These are phyloP conservation scores for Capsicum pubescens DNA, from an alignment of 257 asterid species.

Conservation along the genomic window DNA sequence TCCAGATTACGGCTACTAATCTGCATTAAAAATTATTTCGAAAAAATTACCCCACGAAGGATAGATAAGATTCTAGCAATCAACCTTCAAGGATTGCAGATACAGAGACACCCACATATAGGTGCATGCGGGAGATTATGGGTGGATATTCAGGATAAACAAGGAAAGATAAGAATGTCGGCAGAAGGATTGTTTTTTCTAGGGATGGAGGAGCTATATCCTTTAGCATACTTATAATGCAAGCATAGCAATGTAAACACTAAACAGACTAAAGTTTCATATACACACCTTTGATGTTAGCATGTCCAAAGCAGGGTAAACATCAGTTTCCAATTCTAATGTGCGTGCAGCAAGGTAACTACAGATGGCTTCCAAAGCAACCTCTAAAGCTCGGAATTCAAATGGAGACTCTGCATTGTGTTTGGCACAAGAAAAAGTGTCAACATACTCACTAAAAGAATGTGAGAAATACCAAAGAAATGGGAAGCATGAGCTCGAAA, in stretches of 20 bases:
- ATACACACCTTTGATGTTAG: constrained; percentile 82
- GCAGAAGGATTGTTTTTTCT: neutral
- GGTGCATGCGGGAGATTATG: constrained; percentile 2
- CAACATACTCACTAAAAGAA: neutral
- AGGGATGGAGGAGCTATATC: constrained; percentile 10
- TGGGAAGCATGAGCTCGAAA: neutral
- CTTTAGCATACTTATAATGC: neutral
- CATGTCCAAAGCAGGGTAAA: constrained; percentile 90
- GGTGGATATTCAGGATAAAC: neutral
- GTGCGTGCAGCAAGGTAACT: constrained; percentile 86
- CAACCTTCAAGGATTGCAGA: constrained; percentile 7
- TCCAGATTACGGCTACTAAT: constrained; percentile 94
- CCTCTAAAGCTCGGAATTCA: constrained; percentile 88
- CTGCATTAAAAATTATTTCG: constrained; percentile 46
- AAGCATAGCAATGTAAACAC: neutral
- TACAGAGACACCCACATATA: neutral
- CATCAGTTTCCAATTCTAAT: constrained; percentile 83
- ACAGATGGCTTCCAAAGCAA: constrained; percentile 91
- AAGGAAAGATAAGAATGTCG: neutral
- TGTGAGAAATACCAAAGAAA: neutral
- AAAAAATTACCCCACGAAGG: neutral
- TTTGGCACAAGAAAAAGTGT: constrained; percentile 33
- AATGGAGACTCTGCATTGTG: constrained; percentile 78
- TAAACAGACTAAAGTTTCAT: constrained; percentile 6
- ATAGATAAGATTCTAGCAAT: constrained; percentile 23